Conservation (phyloP, 805 yeast species). For the Wickerhamomyces canadensis region DNA sequence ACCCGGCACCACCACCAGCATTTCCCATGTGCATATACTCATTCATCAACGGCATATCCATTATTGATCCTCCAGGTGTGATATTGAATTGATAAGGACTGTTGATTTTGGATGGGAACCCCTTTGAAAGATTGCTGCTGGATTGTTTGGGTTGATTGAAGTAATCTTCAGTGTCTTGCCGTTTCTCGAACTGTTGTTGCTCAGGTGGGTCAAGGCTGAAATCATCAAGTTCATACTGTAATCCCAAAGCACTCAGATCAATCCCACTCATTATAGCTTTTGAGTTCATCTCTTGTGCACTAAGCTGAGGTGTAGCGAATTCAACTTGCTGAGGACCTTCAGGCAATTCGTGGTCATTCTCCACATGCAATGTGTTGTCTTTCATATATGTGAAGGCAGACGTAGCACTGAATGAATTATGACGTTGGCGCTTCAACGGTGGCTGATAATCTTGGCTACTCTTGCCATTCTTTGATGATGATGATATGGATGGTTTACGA, state of each 20-base stretch:
- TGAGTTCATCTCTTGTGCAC: constrained; percentile 39
- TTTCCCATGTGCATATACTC: constrained; percentile 36
- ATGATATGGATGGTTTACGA: neutral
- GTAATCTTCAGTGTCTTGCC: constrained; percentile 2
- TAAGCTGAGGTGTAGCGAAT: constrained; percentile 75
- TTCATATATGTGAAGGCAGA: constrained; percentile 31
- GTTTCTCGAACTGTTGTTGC: neutral
- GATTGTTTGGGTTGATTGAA: constrained; percentile 2
- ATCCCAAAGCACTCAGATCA: constrained; percentile 33
- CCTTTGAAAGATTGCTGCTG: neutral
- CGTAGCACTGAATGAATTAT: constrained; percentile 40
- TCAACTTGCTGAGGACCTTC: constrained; percentile 67
- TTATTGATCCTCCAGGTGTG: constrained; percentile 21
- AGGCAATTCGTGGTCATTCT: constrained; percentile 14
- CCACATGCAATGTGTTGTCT: constrained; percentile 1
- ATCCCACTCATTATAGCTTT: constrained; percentile 30
- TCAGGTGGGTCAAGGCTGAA: constrained; percentile 18
- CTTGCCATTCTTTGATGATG: neutral
- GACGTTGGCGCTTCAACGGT: constrained; percentile 28
- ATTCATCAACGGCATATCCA: constrained; percentile 31
- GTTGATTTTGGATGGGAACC: constrained; percentile 4
- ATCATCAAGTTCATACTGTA: constrained; percentile 23
- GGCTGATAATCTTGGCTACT: constrained; percentile 3
- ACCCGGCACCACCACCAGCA: constrained; percentile 38
- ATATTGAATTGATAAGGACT: constrained; percentile 21